phyloP scores from a whole-genome alignment of 768 basidiomycete genomes.

The Pholiota molesta region DNA sequence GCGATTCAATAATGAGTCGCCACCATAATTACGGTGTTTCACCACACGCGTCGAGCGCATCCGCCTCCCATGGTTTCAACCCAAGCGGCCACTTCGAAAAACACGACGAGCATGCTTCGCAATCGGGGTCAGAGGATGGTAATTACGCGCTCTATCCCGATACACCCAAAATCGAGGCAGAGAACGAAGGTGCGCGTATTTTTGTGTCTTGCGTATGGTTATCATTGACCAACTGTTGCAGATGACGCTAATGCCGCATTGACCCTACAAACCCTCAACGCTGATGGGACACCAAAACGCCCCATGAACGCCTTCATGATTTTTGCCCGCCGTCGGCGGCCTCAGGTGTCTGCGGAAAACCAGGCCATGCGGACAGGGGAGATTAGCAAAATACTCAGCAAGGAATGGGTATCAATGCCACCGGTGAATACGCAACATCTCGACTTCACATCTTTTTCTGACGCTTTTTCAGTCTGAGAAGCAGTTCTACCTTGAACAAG shows the following conservation, averaged over 20 bases:
- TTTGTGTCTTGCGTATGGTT: background rate
- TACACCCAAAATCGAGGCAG: slow-evolving; percentile 41
- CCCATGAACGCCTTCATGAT: slow-evolving; percentile 97
- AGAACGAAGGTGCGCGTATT: slow-evolving; percentile 45
- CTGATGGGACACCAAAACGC: slow-evolving; percentile 86
- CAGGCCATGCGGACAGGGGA: slow-evolving; percentile 91
- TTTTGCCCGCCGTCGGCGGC: slow-evolving; percentile 79
- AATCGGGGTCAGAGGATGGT: slow-evolving; percentile 63
- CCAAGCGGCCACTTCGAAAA: slow-evolving; percentile 28
- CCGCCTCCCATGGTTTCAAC: slow-evolving; percentile 29
- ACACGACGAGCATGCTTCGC: slow-evolving; percentile 51
- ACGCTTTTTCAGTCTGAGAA: slow-evolving; percentile 62
- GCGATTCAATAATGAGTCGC: slow-evolving; percentile 31
- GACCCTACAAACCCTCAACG: slow-evolving; percentile 80
- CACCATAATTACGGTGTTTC: slow-evolving; percentile 23
- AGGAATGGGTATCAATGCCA: slow-evolving; percentile 84
- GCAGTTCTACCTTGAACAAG: slow-evolving; percentile 87
- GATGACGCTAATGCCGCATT: slow-evolving; percentile 47
- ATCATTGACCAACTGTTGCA: slow-evolving; percentile 15
- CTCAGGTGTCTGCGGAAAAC: slow-evolving; percentile 85
- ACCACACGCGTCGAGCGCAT: slow-evolving; percentile 21
- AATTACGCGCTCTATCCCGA: slow-evolving; percentile 39
- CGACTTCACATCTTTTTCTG: slow-evolving; percentile 15
- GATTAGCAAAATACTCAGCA: slow-evolving; percentile 85
- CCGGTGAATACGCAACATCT: slow-evolving; percentile 48